phyloP scores from a whole-genome alignment of 768 basidiomycete species.

The Leccinum variicolor region DNA sequence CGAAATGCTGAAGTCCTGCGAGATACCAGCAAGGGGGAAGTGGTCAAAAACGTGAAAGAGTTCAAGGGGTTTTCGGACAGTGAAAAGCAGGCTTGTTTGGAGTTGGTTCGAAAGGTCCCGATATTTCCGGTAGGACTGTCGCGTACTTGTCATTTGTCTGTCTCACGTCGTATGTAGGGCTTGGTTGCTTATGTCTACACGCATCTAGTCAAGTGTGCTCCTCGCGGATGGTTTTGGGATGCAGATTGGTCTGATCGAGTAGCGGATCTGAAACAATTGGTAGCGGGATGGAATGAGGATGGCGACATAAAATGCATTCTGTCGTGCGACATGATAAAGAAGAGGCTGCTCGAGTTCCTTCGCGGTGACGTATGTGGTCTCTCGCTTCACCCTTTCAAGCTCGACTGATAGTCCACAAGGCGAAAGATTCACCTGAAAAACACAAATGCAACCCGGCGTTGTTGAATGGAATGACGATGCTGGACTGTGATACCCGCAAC shows the following conservation, averaged over 20 bases:
- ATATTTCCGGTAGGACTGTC: slow-evolving; percentile 23
- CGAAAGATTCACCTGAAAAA: not conserved
- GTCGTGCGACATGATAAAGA: slow-evolving; percentile 11
- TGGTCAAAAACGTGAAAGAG: slow-evolving; percentile 17
- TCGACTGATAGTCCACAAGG: slow-evolving; percentile 14
- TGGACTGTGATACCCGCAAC: slow-evolving; percentile 19
- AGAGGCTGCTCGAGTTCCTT: slow-evolving; percentile 14
- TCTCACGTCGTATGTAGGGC: slow-evolving; percentile 18
- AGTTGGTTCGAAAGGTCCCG: slow-evolving; percentile 11
- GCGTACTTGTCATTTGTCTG: not conserved
- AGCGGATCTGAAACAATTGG: slow-evolving; percentile 7
- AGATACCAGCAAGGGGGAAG: slow-evolving; percentile 5
- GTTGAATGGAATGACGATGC: slow-evolving; percentile 13
- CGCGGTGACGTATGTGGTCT: slow-evolving; percentile 9
- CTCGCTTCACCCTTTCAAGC: not conserved
- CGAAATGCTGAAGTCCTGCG: slow-evolving; percentile 12
- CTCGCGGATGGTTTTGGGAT: slow-evolving; percentile 5
- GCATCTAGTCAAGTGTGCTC: slow-evolving; percentile 19
- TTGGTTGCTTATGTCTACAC: slow-evolving; percentile 29
- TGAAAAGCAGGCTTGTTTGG: slow-evolving; percentile 12
- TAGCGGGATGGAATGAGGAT: slow-evolving; percentile 4
- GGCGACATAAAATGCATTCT: slow-evolving; percentile 11
- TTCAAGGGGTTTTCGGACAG: slow-evolving; percentile 12
- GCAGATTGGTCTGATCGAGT: slow-evolving; percentile 9
- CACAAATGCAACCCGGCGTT: slow-evolving; percentile 27